A percentile compares a stretch with the other conserved stretches of the same genome.
These are phyloP conservation scores for Phytophthora pluvialis DNA, from an alignment of 352 stramenopile species.

Conservation along the genomic window DNA sequence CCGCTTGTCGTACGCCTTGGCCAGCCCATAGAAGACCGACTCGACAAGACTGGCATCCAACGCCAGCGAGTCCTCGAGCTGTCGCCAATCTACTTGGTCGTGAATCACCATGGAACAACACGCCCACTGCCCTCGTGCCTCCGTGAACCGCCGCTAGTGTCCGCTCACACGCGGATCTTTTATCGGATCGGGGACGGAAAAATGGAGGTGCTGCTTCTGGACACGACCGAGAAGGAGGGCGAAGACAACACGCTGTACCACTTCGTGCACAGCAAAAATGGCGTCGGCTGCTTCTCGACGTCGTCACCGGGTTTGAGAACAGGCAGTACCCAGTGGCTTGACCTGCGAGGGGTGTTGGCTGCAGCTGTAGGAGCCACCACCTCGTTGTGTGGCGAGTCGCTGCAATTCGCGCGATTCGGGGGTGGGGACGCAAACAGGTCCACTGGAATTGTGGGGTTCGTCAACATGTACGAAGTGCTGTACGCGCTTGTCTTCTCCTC, in stretches of 20 bases:
- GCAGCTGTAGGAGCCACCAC: slow-evolving; percentile 57
- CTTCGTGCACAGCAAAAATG: slow-evolving; percentile 16
- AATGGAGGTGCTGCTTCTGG: slow-evolving; percentile 66
- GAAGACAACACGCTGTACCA: slow-evolving; percentile 75
- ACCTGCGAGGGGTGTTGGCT: slow-evolving; percentile 63
- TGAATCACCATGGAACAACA: slow-evolving; percentile 40
- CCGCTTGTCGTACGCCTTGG: slow-evolving; percentile 33
- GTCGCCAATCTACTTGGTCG: slow-evolving; percentile 62
- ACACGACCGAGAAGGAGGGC: slow-evolving; percentile 71
- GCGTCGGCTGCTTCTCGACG: slow-evolving; percentile 20
- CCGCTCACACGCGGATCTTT: slow-evolving; percentile 14
- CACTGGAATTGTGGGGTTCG: slow-evolving; percentile 43
- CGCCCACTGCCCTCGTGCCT: not conserved
- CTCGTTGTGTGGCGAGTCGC: slow-evolving; percentile 54
- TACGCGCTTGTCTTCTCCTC: slow-evolving; percentile 55
- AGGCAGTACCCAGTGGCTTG: slow-evolving; percentile 34
- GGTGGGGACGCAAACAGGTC: not conserved
- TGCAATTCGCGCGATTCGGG: slow-evolving; percentile 46
- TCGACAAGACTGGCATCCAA: slow-evolving; percentile 65
- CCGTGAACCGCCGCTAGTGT: slow-evolving; percentile 25
- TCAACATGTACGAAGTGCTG: slow-evolving; percentile 61
- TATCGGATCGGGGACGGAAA: not conserved
- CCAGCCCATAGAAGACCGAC: slow-evolving; percentile 54
- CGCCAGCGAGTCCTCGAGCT: slow-evolving; percentile 42
- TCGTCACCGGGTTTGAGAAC: not conserved